Base-by-base conservation (phyloP, 257 asterid genomes). In the Datura wrightii region DNA sequence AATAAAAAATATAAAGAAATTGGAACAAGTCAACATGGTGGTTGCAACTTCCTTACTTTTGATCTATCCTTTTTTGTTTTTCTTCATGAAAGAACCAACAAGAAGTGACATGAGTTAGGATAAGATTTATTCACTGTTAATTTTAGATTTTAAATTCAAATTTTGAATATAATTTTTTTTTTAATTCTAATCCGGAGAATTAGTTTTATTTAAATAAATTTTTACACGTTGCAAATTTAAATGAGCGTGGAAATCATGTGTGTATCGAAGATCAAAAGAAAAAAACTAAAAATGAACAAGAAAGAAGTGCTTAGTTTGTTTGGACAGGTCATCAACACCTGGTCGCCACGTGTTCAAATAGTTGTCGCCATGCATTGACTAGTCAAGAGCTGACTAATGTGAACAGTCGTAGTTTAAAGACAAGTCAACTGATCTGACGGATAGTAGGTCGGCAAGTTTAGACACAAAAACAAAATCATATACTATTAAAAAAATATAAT, bases 1-100 rank as follows among this genome's bases (percentile, higher is more conserved):
- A 76, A n/a, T 50, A 31, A 42, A 42, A 79, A 37, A 36, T 19
- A 2, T 34, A 53, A 83, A 60, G 1, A 8, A 82, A 60, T 52
- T 52, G 56, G 37, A 34, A 18, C 7, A 84, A 84, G 91, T 89
- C 88, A 92, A 92, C 89, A 15, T 3, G 79, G 24, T 39, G 42
- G 90, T 80, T 84, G 88, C 88, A 87, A 69, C 52, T 39, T 31
- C 34, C 24, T 37, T 66, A 67, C 50, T 39, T 78, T 48, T 3
- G 31, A 52, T 52, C 60, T 70, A 71, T 80, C 16, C 2, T 66
- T 18, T 52, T 83, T 69, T 72, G 48, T 44, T 5, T 72, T 44
- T 31, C 74, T 44, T 31, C 31, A 1, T 24, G 31, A 24, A 24
- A 24, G 31, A 24, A 24, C 31, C 31, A 24, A 24, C 31, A 1